Evolutionary conservation across 1,139 yeast species (phyloP).

Genomic region (Eremothecium sinecaudum): DNA sequence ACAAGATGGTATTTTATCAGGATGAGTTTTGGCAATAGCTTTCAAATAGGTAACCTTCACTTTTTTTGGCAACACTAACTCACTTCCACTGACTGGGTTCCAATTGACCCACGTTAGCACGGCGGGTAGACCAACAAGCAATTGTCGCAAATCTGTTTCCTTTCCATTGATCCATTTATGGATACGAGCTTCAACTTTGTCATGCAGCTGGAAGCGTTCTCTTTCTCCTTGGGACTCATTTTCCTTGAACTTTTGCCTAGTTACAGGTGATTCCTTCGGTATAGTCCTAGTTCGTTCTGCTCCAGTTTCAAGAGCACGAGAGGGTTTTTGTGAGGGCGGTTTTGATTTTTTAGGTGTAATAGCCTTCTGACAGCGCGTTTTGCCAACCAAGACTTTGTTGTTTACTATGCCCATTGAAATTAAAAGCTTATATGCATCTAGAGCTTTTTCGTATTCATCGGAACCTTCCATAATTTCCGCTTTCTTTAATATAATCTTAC

Average conservation of each 20-base stretch:
- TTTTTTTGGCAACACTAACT: conserved; percentile 80
- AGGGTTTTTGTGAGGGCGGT: conserved; percentile 20
- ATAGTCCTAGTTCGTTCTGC: conserved; percentile 15
- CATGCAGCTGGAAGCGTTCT: conserved; percentile 48
- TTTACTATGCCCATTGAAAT: conserved; percentile 61
- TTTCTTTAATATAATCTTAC: conserved; percentile 54
- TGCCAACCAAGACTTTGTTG: conserved; percentile 66
- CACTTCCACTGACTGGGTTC: conserved; percentile 58
- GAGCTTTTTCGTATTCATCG: conserved; percentile 60
- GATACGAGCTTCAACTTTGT: conserved; percentile 47
- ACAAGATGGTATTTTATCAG: conserved; percentile 64
- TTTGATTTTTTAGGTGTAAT: conserved; percentile 30
- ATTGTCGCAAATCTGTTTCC: conserved; percentile 66
- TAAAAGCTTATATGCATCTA: conserved; percentile 49
- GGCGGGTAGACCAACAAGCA: conserved; percentile 55
- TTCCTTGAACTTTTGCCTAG: conserved; percentile 8
- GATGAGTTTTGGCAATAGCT: conserved; percentile 89
- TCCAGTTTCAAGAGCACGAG: conserved; percentile 1
- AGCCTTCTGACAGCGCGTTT: conserved; percentile 62
- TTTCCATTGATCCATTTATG: conserved; percentile 63
- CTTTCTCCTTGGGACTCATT: conserved; percentile 31
- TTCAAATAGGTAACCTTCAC: conserved; percentile 84
- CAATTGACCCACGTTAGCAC: conserved; percentile 58
- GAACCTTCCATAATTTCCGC: conserved; percentile 80
- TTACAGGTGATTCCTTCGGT: background rate